Evolutionary conservation across 1,139 yeast genomes (phyloP).

Genomic region (Yamadazyma spencermartinsiae): DNA sequence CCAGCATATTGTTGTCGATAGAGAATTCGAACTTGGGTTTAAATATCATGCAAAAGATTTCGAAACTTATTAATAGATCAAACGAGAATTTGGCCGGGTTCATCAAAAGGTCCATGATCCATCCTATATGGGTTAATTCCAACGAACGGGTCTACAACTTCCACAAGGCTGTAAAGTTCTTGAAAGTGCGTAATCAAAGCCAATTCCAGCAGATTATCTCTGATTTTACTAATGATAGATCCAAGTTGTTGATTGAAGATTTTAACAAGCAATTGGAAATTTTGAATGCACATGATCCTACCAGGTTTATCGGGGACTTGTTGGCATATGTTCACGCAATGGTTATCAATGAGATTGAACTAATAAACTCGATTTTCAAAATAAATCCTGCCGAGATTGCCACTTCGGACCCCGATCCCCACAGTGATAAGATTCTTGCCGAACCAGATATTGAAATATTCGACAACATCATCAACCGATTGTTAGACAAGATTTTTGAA

Average conservation of each 20-base stretch:
- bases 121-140: conserved; percentile 35
- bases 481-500: conserved; percentile 32
- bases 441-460: conserved; percentile 22
- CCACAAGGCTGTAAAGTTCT: conserved; percentile 34
- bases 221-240: conserved; percentile 53
- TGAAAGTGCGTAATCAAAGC: conserved; percentile 46
- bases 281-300: conserved; percentile 75
- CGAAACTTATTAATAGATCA: conserved; percentile 51
- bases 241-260: conserved; percentile 57
- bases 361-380: conserved; percentile 50
- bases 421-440: conserved; percentile 12
- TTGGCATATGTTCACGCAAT: conserved; percentile 87
- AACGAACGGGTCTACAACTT: conserved; percentile 28
- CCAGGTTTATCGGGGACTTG: conserved; percentile 81
- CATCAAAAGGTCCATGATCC: conserved; percentile 37
- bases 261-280: conserved; percentile 46
- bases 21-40: conserved; percentile 74
- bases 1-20: conserved; percentile 65
- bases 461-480: conserved; percentile 28
- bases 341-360: conserved; percentile 87
- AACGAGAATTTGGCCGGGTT: conserved; percentile 47
- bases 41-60: conserved; percentile 64
- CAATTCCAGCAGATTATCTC: conserved; percentile 46
- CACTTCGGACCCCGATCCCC: neutral
- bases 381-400: conserved; percentile 17